phyloP scores from a whole-genome alignment of 192 early-diverging fungal genomes.

The Coemansia sp. region DNA sequence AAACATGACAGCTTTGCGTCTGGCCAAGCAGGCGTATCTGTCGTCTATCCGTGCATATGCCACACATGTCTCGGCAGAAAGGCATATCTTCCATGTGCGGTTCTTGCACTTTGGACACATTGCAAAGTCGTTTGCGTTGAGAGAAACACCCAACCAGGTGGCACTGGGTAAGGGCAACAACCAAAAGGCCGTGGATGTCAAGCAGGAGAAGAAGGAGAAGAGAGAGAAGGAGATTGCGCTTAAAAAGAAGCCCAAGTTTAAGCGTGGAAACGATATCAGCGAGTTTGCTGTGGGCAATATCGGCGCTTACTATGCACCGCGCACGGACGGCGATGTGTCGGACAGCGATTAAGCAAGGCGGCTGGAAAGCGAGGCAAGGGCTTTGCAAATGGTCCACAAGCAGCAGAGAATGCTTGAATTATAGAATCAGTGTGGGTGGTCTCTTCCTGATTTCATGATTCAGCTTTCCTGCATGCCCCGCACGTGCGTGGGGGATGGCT shows the following conservation, averaged over 20 bases:
- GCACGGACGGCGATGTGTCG: too few relatives aligned
- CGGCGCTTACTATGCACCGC: constrained; percentile 43
- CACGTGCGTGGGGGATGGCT: too few relatives aligned
- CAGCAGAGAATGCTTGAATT: too few relatives aligned
- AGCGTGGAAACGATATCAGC: constrained; percentile 50
- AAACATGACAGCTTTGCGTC: constrained; percentile 20
- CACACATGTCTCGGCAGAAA: constrained; percentile 80
- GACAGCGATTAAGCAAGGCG: constrained; percentile 1
- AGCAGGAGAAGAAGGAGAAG: constrained; percentile 38
- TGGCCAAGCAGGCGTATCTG: constrained; percentile 80
- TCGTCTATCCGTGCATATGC: constrained; percentile 92
- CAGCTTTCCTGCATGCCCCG: too few relatives aligned
- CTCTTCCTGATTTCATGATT: too few relatives aligned
- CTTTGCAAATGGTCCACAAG: too few relatives aligned
- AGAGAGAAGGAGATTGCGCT: constrained; percentile 35
- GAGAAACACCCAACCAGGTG: constrained; percentile 81
- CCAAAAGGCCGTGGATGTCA: constrained; percentile 26
- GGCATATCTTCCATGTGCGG: constrained; percentile 91
- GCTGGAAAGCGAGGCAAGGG: too few relatives aligned
- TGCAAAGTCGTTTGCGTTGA: constrained; percentile 94
- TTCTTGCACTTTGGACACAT: constrained; percentile 95
- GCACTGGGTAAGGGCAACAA: constrained; percentile 51
- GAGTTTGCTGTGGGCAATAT: constrained; percentile 52
- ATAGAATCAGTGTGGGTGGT: too few relatives aligned
- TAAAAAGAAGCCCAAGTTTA: constrained; percentile 43